phyloP scores from a whole-genome alignment of 495 filamentous ascomycete genomes.

The Immersiella caudata region DNA sequence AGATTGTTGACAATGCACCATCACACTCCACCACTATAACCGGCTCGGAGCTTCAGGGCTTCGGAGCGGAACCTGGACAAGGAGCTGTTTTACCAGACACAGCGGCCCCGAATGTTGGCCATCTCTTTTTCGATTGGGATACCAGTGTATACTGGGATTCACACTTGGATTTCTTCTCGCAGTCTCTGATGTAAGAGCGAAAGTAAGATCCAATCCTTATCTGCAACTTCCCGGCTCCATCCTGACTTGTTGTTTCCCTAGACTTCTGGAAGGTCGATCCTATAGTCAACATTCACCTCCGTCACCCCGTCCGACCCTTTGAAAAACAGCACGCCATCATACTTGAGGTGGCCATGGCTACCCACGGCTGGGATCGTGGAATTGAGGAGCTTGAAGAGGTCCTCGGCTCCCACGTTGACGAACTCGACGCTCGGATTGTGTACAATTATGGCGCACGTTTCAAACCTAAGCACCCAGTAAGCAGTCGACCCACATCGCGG shows the following conservation, averaged over 20 bases:
- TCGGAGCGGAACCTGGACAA: not conserved
- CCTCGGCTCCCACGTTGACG: not conserved
- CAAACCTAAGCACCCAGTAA: no score
- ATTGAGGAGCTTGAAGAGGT: not conserved
- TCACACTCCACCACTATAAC: not conserved
- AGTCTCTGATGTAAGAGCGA: conserved; percentile 8
- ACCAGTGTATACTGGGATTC: conserved; percentile 15
- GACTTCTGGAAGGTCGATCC: not conserved
- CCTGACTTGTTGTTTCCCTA: no score
- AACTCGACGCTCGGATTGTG: conserved; percentile 2
- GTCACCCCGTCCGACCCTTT: not conserved
- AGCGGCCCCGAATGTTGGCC: conserved; percentile 6
- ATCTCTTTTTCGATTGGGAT: conserved; percentile 22
- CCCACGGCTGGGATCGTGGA: not conserved
- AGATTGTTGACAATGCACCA: conserved; percentile 15
- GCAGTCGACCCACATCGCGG: no score
- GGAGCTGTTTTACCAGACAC: not conserved
- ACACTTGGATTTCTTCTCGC: conserved; percentile 20
- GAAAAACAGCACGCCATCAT: not conserved
- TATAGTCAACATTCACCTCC: not conserved
- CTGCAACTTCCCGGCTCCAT: no score
- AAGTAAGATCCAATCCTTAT: not conserved
- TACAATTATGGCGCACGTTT: not conserved
- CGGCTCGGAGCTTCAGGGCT: conserved; percentile 12
- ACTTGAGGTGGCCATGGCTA: not conserved